Percentiles rank a stretch among this genome's conserved stretches.
phyloP scores from a whole-genome alignment of 116 monocot species.

The Iris pallida region DNA sequence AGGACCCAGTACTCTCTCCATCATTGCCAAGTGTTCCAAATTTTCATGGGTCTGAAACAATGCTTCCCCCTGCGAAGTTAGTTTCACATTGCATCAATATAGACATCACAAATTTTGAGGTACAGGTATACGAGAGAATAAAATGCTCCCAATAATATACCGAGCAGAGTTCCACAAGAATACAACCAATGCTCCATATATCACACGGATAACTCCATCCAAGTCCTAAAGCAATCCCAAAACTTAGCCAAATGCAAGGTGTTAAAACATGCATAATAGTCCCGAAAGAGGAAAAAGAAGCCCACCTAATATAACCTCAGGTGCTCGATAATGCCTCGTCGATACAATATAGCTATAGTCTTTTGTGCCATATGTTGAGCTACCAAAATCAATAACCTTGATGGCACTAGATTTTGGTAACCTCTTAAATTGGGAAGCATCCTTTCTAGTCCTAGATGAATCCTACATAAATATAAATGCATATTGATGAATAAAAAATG shows the following conservation, averaged over 20 bases:
- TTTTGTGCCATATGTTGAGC: slow-evolving; percentile 58
- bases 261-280: not conserved
- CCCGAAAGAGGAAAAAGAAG: not conserved
- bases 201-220: slow-evolving; percentile 92
- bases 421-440: slow-evolving; percentile 23
- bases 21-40: slow-evolving; percentile 88
- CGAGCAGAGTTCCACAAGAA: slow-evolving; percentile 86
- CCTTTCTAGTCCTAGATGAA: slow-evolving; percentile 23
- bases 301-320: slow-evolving; percentile 82
- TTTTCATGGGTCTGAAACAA: slow-evolving; percentile 91
- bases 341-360: slow-evolving; percentile 72
- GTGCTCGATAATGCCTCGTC: slow-evolving; percentile 84
- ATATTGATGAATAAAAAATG: not conserved
- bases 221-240: slow-evolving; percentile 40
- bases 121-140: too few relatives aligned
- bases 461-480: slow-evolving; percentile 3
- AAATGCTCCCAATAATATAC: slow-evolving; percentile 18
- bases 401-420: slow-evolving; percentile 85
- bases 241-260: not conserved
- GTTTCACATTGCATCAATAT: not conserved
- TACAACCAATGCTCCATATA: slow-evolving; percentile 87
- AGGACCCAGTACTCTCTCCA: slow-evolving; percentile 83
- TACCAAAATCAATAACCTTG: slow-evolving; percentile 94
- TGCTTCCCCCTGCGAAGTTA: slow-evolving; percentile 53
- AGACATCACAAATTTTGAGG: too few relatives aligned